Conservation (phyloP, 805 yeast genomes). For the Saccharomycopsis vini region DNA sequence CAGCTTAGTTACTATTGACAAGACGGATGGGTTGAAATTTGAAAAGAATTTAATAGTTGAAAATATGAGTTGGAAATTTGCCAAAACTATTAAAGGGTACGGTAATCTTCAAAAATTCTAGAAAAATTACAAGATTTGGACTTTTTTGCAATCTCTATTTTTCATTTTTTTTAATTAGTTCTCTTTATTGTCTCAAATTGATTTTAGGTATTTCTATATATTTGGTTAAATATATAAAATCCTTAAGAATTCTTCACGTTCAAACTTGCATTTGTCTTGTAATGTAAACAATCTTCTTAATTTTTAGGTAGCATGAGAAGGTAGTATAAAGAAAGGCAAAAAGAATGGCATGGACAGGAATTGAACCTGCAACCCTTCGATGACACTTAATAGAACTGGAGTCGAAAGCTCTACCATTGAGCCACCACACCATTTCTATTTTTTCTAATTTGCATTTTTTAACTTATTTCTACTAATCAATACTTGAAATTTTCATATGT, state of each 20-base stretch:
- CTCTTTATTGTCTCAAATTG: neutral
- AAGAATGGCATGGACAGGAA: slow-evolving; percentile 39
- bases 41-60: slow-evolving; percentile 62
- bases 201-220: neutral
- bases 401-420: slow-evolving; percentile 68
- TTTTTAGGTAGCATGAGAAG: no score
- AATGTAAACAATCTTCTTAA: no score
- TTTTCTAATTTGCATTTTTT: no score
- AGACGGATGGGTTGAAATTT: slow-evolving; percentile 50
- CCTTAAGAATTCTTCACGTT: no score
- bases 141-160: neutral
- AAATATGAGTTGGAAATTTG: slow-evolving; percentile 84
- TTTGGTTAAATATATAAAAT: neutral
- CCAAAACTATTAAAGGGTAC: slow-evolving; percentile 80
- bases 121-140: no score
- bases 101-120: slow-evolving; percentile 44
- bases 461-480: no score
- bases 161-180: neutral
- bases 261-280: no score
- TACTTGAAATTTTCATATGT: no score
- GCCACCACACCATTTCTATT: slow-evolving; percentile 51
- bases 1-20: slow-evolving; percentile 66
- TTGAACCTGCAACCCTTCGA: slow-evolving; percentile 62
- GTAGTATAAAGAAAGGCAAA: slow-evolving; percentile 1
- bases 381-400: slow-evolving; percentile 36